Conservation (phyloP, 257 asterid species). For the Prunella vulgaris region DNA sequence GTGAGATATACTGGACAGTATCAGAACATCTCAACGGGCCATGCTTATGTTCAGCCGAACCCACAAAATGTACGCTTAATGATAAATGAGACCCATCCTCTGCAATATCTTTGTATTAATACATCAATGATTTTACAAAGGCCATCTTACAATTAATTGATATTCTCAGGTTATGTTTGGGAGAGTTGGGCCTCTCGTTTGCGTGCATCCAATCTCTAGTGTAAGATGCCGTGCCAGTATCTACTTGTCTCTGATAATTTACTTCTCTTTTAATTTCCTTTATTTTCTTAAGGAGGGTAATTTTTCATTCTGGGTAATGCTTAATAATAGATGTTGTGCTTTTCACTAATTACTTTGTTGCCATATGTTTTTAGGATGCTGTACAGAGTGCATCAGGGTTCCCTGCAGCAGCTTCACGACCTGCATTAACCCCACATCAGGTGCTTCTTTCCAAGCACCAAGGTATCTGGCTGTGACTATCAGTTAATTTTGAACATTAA, state of each 20-base stretch:
- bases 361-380: conserved; percentile 35
- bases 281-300: background rate
- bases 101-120: background rate
- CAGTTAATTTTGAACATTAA: background rate
- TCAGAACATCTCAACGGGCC: conserved; percentile 47
- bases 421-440: conserved; percentile 48
- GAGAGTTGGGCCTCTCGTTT: conserved; percentile 57
- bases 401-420: conserved; percentile 53
- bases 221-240: conserved; percentile 36
- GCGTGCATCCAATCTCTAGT: conserved; percentile 59
- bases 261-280: background rate
- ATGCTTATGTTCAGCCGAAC: conserved; percentile 51
- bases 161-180: conserved; percentile 63
- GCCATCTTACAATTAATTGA: conserved; percentile 13
- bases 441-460: conserved; percentile 62
- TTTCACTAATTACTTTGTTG: conserved; percentile 8
- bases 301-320: background rate
- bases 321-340: background rate
- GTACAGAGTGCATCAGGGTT: conserved; percentile 51
- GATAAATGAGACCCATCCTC: background rate
- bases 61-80: conserved; percentile 53
- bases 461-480: conserved; percentile 41
- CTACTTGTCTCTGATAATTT: background rate
- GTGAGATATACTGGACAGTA: conserved; percentile 56
- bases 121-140: conserved; percentile 4